phyloP scores from a whole-genome alignment of 1,139 yeast species.

The Wickerhamomyces sp. region DNA sequence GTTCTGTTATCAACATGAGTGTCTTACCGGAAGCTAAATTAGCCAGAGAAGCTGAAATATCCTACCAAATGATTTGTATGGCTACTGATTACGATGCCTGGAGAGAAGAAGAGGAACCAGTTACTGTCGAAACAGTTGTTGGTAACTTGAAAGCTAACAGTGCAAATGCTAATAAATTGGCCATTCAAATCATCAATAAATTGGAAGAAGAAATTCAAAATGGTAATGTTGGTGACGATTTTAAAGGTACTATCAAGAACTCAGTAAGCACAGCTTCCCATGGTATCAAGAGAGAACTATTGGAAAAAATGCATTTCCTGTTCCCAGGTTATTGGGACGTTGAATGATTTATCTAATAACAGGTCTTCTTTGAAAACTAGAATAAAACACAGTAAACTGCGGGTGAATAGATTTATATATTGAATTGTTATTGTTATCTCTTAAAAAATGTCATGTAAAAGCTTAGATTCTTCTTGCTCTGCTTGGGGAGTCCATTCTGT shows the following conservation, averaged over 20 bases:
- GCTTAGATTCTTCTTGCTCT: slow-evolving; percentile 28
- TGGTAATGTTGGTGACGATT: slow-evolving; percentile 64
- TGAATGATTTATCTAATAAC: slow-evolving; percentile 18
- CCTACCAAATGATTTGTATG: slow-evolving; percentile 98
- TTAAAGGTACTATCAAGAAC: slow-evolving; percentile 73
- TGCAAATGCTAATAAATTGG: slow-evolving; percentile 76
- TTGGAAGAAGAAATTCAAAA: slow-evolving; percentile 58
- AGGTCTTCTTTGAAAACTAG: slow-evolving; percentile 17
- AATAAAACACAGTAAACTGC: slow-evolving; percentile 13
- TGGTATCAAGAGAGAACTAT: slow-evolving; percentile 68
- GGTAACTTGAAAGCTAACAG: slow-evolving; percentile 86
- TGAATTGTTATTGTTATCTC: background rate
- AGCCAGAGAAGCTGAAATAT: slow-evolving; percentile 95
- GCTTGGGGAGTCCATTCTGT: slow-evolving; percentile 39
- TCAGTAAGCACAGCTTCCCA: slow-evolving; percentile 77
- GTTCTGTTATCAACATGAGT: slow-evolving; percentile 93
- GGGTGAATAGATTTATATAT: background rate
- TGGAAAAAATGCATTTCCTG: slow-evolving; percentile 76
- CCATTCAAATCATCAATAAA: slow-evolving; percentile 61
- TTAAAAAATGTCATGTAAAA: background rate
- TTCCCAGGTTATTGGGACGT: slow-evolving; percentile 89
- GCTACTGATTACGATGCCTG: slow-evolving; percentile 98
- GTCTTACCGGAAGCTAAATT: slow-evolving; percentile 93
- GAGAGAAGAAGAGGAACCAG: slow-evolving; percentile 94
- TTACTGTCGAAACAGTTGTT: slow-evolving; percentile 93